Conservation (phyloP, 2,329 filamentous ascomycete species). For the Neonectria sp. region DNA sequence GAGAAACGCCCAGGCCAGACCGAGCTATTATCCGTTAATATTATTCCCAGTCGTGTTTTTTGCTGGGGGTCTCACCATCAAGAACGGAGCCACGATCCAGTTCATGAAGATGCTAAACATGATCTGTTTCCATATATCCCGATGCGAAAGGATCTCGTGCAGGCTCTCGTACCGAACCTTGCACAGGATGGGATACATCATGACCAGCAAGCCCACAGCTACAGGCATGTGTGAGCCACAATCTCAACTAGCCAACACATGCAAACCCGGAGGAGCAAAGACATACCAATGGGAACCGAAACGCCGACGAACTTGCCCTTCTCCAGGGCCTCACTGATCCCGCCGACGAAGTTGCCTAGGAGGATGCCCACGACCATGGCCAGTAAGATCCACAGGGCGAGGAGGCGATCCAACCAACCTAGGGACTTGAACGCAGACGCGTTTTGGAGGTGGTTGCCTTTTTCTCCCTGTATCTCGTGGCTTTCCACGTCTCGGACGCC, state of each 20-base stretch:
- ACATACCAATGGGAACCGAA: slow-evolving; percentile 75
- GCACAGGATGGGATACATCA: slow-evolving; percentile 96
- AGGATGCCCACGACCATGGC: slow-evolving; percentile 84
- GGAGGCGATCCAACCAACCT: slow-evolving; percentile 73
- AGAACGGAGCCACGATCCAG: slow-evolving; percentile 85
- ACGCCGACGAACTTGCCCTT: slow-evolving; percentile 80
- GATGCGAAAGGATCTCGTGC: slow-evolving; percentile 74
- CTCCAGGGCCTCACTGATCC: slow-evolving; percentile 73
- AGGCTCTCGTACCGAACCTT: slow-evolving; percentile 86
- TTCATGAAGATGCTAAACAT: slow-evolving; percentile 83
- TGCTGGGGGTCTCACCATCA: slow-evolving; percentile 74
- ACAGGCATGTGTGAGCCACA: not conserved
- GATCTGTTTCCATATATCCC: slow-evolving; percentile 84
- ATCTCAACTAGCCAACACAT: not conserved
- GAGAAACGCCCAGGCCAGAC: slow-evolving; percentile 77
- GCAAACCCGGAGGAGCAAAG: not conserved
- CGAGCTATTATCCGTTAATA: slow-evolving; percentile 62
- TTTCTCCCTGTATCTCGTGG: not conserved
- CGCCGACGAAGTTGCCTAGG: slow-evolving; percentile 81
- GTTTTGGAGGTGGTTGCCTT: not conserved
- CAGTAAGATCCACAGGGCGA: slow-evolving; percentile 82
- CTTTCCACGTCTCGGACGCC: slow-evolving; percentile 27
- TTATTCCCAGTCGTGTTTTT: not conserved
- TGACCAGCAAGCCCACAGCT: slow-evolving; percentile 86
- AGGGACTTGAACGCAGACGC: slow-evolving; percentile 67